Conservation (phyloP, 2,329 filamentous ascomycete genomes). For the Talaromyces sp. region DNA sequence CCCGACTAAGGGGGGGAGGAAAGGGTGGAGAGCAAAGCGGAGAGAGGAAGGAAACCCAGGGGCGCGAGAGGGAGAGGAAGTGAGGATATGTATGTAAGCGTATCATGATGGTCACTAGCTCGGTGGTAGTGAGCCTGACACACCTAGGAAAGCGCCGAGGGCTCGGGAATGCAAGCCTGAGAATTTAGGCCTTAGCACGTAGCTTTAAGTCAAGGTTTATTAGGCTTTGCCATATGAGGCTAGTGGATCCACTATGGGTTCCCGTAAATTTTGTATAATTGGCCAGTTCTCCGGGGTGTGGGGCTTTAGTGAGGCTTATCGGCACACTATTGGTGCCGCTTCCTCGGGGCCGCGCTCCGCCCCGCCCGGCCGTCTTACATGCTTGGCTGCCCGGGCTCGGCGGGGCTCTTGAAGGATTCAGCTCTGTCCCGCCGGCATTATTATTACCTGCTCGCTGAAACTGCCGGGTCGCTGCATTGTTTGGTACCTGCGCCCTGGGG, state of each 20-base stretch:
- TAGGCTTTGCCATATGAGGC: neutral
- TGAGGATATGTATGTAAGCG: neutral
- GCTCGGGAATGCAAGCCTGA: neutral
- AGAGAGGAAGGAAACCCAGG: neutral
- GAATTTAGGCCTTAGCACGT: neutral
- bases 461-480: neutral
- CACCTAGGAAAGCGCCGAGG: neutral
- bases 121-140: neutral
- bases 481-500: no score
- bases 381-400: neutral
- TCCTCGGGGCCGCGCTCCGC: neutral
- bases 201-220: neutral
- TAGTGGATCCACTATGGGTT: neutral
- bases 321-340: neutral
- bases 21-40: neutral
- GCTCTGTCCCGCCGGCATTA: neutral
- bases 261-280: neutral
- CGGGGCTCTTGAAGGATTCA: neutral
- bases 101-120: neutral
- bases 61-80: neutral
- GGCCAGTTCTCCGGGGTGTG: neutral
- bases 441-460: neutral
- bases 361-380: neutral
- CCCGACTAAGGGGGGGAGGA: neutral
- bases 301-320: neutral